A percentile compares a stretch with the other conserved stretches of the same genome.
Evolutionary conservation across 2,329 filamentous ascomycete species (phyloP).

Genomic region (Aspergillus pseudoviridinutans): DNA sequence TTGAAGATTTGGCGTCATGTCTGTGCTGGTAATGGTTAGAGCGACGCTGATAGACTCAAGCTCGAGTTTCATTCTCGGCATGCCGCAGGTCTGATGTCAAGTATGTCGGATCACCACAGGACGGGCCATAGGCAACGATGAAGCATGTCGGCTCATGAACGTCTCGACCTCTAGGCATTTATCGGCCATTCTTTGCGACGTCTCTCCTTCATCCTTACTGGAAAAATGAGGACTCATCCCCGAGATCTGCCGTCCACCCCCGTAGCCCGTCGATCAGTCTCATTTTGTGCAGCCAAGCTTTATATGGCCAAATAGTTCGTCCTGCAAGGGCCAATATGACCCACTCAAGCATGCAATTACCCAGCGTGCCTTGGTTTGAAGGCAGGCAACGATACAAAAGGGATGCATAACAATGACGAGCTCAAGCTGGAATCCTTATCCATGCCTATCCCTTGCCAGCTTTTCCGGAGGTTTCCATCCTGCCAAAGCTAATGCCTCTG

Average conservation of each 20-base stretch:
- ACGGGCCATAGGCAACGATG: neutral
- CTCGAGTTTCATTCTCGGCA: neutral
- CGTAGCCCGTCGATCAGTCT: neutral
- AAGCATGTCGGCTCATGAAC: neutral
- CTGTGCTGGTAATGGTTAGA: neutral
- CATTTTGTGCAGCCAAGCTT: conserved; percentile 3
- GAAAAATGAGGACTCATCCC: neutral
- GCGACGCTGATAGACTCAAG: neutral
- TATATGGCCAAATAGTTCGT: neutral
- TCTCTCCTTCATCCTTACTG: neutral
- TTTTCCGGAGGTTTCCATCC: neutral
- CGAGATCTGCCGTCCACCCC: neutral
- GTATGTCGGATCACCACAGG: neutral
- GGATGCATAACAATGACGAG: neutral
- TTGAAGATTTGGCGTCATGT: neutral
- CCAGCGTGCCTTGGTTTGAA: neutral
- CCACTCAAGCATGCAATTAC: neutral
- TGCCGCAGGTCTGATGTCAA: neutral
- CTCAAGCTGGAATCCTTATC: neutral
- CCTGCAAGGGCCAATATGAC: conserved; percentile 5
- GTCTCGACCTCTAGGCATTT: neutral
- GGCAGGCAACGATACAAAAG: neutral
- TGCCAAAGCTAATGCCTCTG: neutral
- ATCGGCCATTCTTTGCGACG: neutral
- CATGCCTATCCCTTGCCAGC: neutral